Evolutionary conservation across 108 stramenopile genomes (phyloP), one percentile per base, ranked within the genome.

Genomic region (Cyclotella baltica): DNA sequence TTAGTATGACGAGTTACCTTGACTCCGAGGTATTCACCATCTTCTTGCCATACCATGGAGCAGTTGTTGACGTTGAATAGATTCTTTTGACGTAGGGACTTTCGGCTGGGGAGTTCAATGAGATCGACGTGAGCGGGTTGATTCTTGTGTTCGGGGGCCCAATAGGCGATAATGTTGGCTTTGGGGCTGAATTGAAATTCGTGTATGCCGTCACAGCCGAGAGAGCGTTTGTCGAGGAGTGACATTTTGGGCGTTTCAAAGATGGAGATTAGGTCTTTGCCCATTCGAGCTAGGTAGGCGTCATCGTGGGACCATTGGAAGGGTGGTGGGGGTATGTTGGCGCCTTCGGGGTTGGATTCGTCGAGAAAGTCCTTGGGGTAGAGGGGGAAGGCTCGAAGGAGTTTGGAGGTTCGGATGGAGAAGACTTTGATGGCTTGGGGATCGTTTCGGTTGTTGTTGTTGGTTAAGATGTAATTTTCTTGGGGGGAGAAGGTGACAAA

Each of bases 161-260:
- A 99, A 84, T 96, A 97, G 15, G 97, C 96, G 56, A 99, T 76
- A 62, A 93, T 73, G 80, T 97, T 98, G 55, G 85, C 86, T 75
- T 90, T 93, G 25, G 98, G 98, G 46, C 89, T 92, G 92, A 97
- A 99, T 68, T 96, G 94, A 75, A 98, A 99, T 69, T 98, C 98
- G 62, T 83, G 78, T 56, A 98, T 92, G 23, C 96, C 97, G 55
- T 97, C 96, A 28, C 96, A 89, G 19, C 85, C 83, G 18, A 98
- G 84, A 1, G 96, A 97, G 23, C 94, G 94, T 63, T 88, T 91
- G 72, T 97, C 97, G 46, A 98, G 86, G 51, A 98, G 88, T 64
- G 86, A 73, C 96, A 98, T 97, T 33, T 83, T 74, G 16, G 97
- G 97, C 5, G 94, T 89, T 76, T 91, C 92, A 78, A 90, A 98